Evolutionary conservation across 208 protist genomes (phyloP).

Genomic region (Trypanosoma avium): DNA sequence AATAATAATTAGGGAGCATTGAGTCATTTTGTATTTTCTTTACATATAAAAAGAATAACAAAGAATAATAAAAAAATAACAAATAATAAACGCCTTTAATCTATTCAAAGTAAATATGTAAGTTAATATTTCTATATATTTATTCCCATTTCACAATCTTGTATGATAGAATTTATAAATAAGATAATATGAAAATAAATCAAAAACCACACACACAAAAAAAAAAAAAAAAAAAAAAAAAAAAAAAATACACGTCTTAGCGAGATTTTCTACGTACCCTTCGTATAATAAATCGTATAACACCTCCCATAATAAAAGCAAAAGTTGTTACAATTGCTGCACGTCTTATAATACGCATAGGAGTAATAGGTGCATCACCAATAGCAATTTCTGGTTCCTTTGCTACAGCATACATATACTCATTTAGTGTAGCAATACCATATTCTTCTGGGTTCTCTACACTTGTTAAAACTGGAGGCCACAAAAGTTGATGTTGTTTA

Average conservation of each 20-base stretch:
- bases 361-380: slow-evolving; percentile 58
- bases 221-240: neutral
- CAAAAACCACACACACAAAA: neutral
- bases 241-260: neutral
- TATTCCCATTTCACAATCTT: no score
- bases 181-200: no score
- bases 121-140: no score
- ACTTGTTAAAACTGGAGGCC: slow-evolving; percentile 81
- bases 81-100: no score
- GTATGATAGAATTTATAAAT: no score
- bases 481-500: slow-evolving; percentile 56
- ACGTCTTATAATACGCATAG: slow-evolving; percentile 53
- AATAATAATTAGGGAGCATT: no score
- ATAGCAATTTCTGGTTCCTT: slow-evolving; percentile 73
- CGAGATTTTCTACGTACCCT: neutral
- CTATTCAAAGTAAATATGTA: no score
- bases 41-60: no score
- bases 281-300: slow-evolving; percentile 20
- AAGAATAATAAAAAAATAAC: no score
- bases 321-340: slow-evolving; percentile 56
- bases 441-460: slow-evolving; percentile 48
- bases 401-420: slow-evolving; percentile 76
- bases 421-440: slow-evolving; percentile 59
- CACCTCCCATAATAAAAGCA: slow-evolving; percentile 27
- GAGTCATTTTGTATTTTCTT: no score